Base-by-base conservation (phyloP, 2,329 filamentous ascomycete species). In the Ascocoryne sarcoides region DNA sequence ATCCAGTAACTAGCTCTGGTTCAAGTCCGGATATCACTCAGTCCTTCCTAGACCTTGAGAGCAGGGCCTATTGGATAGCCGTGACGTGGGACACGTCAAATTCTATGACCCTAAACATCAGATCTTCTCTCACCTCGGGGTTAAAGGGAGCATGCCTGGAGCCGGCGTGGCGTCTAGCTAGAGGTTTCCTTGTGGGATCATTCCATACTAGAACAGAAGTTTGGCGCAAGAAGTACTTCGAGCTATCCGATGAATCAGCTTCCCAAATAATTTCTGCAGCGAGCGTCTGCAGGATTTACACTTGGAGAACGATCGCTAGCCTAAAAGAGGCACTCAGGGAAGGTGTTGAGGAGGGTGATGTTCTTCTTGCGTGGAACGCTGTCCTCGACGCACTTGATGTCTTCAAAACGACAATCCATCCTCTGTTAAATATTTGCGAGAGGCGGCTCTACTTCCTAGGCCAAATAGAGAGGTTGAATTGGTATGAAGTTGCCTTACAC, bases 251-350 rank as follows among this genome's bases (percentile, higher is more conserved):
- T 26, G 58, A 58, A 36, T 48, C 36, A 23, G 56, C 56, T 14
- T 47, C 51, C 34, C 48, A 58, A 35, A 54, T 58, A 15, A 58
- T 60, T 14, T 52, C 56, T 5, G 53, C 50, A 4, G 56, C 52
- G 2, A 43, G 46, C 3, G 50, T 56, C 7, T 55, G 51, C 39
- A 58, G 56, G 29, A 23, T 60, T 3, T 52, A 53, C 21, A 45
- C 53, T 8, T 60, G 56, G 56, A 60, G 57, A 37, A 45, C 53
- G 28, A 52, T 53, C 10, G 53, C 57, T 5, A 45, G 56, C 2
- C 36, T 60, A 14, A 60, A 60, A 38, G 58, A 60, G 36, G 55
- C 58, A 10, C 48, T 60, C 12, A 47, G 57, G 21, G 58, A 60
- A 37, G 58, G 58, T 4, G 50, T 53, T 18, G 56, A 55, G 26